Percentiles rank a stretch among this genome's conserved stretches.
Evolutionary conservation across 345 rosid genomes (phyloP).

Genomic region (Excoecaria agallocha): DNA sequence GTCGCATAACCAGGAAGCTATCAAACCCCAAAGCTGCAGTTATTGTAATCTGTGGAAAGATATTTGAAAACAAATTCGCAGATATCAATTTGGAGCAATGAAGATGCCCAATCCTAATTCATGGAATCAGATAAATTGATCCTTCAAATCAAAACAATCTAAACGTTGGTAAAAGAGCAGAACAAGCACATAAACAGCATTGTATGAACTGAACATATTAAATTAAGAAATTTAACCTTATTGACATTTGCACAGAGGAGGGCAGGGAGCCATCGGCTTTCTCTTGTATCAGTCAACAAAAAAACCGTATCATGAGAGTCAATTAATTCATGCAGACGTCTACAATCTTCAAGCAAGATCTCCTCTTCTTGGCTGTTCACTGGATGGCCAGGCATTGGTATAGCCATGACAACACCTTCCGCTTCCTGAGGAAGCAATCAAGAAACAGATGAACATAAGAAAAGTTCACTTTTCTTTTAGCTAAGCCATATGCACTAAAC

Average conservation of each 20-base stretch:
- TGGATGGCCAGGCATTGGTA: slow-evolving; percentile 99
- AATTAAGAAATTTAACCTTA: slow-evolving; percentile 53
- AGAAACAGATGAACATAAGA: slow-evolving; percentile 1
- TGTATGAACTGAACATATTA: neutral
- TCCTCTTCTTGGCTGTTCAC: slow-evolving; percentile 71
- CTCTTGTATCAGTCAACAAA: slow-evolving; percentile 96
- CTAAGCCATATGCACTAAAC: slow-evolving; percentile 4
- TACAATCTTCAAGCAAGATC: slow-evolving; percentile 69
- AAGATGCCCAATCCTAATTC: neutral
- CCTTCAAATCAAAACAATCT: slow-evolving; percentile 3
- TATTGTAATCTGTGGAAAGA: slow-evolving; percentile 63
- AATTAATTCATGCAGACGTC: slow-evolving; percentile 56
- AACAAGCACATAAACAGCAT: neutral
- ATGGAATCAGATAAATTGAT: neutral
- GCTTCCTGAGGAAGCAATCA: slow-evolving; percentile 51
- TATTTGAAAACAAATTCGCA: slow-evolving; percentile 3
- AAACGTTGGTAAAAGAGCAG: slow-evolving; percentile 5
- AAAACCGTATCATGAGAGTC: slow-evolving; percentile 86
- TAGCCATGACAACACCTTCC: slow-evolving; percentile 74
- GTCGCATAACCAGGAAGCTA: slow-evolving; percentile 96
- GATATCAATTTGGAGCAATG: neutral
- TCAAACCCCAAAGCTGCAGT: slow-evolving; percentile 96
- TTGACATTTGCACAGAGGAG: slow-evolving; percentile 72
- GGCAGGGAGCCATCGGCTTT: slow-evolving; percentile 95
- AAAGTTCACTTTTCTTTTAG: neutral